Evolutionary conservation across 257 asterid species (phyloP), one percentile per base, ranked within the genome.

Genomic region (Ligustrum vulgare): DNA sequence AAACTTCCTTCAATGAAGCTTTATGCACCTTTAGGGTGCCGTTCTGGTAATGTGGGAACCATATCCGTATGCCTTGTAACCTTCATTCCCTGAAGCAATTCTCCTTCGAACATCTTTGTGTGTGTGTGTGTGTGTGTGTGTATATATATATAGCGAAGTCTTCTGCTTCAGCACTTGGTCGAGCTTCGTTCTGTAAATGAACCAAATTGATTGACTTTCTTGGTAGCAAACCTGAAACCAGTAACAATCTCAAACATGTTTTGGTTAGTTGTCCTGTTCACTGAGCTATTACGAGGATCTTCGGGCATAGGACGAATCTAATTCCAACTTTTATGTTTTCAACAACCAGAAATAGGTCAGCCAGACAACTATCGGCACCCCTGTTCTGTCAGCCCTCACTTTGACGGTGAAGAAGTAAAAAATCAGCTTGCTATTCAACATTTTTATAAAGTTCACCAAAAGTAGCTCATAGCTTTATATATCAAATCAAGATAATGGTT

Each of bases 121-220:
- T 2, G 20, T 69, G 2, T 69, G n/a, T n/a, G n/a, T 16, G 36
- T 69, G 58, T 2, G 20, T 69, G 2, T 69, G n/a, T 62, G 6
- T 18, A 34, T 37, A 69, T 39, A 69, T n/a, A 32, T 28, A 7
- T n/a, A 41, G 60, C 34, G 22, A 69, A 69, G 2, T 45, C 54
- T 8, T 69, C 73, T 2, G 32, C 73, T 69, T 69, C 73, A 36
- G 36, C 73, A 69, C n/a, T 69, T 18, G 32, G 58, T 15, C 9
- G 56, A 28, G 28, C 73, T 12, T 69, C n/a, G 9, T 28, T 20
- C 6, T 8, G 73, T 37, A 36, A 41, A 36, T 35, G 73, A 25
- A 69, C 16, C 73, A n/a, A 41, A 39, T 36, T 15, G 18, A 69
- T 36, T 69, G 73, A 62, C 10, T 69, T 69, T 16, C 58, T 37